Evolutionary conservation across 2,329 filamentous ascomycete species (phyloP).

Genomic region (Fusarium solani-melongenae): DNA sequence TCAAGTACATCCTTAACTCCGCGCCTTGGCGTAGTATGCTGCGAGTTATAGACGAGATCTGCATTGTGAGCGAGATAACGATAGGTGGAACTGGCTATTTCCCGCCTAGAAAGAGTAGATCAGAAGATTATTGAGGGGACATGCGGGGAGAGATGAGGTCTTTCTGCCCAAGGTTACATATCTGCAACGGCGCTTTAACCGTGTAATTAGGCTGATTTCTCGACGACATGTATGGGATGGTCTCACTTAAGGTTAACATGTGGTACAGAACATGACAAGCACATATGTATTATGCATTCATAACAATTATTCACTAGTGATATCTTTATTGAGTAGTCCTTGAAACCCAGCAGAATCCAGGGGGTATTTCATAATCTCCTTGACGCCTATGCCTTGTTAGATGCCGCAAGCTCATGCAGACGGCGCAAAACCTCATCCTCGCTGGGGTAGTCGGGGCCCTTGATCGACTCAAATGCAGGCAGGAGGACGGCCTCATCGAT

Average conservation of each 20-base stretch:
- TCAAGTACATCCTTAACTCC: neutral
- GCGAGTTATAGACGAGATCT: neutral
- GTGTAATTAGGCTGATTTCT: neutral
- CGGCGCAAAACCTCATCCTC: conserved; percentile 52
- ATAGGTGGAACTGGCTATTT: neutral
- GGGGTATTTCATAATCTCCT: neutral
- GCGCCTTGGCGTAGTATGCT: neutral
- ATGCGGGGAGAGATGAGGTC: neutral
- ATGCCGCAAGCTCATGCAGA: neutral
- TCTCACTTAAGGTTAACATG: neutral
- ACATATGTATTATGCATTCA: neutral
- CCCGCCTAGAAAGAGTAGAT: neutral
- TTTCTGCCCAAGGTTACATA: neutral
- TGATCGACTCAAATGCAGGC: conserved; percentile 48
- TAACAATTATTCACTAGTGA: neutral
- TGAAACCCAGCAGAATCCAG: neutral
- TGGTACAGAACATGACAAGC: neutral
- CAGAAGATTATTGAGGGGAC: neutral
- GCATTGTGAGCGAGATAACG: neutral
- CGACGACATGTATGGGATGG: neutral
- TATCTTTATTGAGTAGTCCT: neutral
- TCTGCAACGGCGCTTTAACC: neutral
- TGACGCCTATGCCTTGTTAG: neutral
- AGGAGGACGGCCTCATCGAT: conserved; percentile 60
- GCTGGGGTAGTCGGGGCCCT: conserved; percentile 44